Evolutionary conservation across 371 early-diverging fungal genomes (phyloP).

Genomic region (Rhizoclosmatium hyalinum): DNA sequence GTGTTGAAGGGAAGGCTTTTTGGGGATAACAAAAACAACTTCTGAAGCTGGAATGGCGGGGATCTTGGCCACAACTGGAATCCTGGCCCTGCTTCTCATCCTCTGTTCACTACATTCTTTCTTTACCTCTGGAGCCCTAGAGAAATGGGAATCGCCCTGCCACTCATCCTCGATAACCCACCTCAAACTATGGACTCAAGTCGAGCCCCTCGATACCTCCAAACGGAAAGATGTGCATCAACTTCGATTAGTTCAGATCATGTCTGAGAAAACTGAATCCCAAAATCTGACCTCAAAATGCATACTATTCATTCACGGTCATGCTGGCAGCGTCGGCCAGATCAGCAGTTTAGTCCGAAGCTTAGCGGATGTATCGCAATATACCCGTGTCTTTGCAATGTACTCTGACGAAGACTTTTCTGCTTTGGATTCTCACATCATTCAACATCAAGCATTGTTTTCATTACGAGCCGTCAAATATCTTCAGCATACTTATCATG

Average conservation of each 20-base stretch:
- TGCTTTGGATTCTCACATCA: conserved; percentile 80
- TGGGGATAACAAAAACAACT: too few species aligned
- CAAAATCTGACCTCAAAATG: conserved; percentile 50
- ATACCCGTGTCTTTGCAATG: background rate
- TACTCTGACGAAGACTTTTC: conserved; percentile 62
- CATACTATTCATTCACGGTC: conserved; percentile 92
- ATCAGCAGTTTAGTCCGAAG: conserved; percentile 84
- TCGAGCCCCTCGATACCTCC: too few species aligned
- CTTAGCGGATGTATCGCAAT: conserved; percentile 73
- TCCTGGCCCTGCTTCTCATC: background rate
- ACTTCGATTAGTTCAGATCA: background rate
- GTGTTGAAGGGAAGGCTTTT: background rate
- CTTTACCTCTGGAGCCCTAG: background rate
- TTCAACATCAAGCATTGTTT: conserved; percentile 82
- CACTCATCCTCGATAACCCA: too few species aligned
- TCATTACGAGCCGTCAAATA: conserved; percentile 84
- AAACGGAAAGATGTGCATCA: background rate
- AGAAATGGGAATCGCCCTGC: background rate
- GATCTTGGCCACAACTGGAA: too few species aligned
- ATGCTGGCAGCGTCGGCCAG: conserved; percentile 93
- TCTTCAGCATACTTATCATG: conserved; percentile 59
- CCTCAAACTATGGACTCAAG: too few species aligned
- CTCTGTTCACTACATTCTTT: background rate
- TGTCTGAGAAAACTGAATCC: background rate
- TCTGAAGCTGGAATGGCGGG: too few species aligned